phyloP scores from a whole-genome alignment of 306 rosid species.

The Vigna radiata region DNA sequence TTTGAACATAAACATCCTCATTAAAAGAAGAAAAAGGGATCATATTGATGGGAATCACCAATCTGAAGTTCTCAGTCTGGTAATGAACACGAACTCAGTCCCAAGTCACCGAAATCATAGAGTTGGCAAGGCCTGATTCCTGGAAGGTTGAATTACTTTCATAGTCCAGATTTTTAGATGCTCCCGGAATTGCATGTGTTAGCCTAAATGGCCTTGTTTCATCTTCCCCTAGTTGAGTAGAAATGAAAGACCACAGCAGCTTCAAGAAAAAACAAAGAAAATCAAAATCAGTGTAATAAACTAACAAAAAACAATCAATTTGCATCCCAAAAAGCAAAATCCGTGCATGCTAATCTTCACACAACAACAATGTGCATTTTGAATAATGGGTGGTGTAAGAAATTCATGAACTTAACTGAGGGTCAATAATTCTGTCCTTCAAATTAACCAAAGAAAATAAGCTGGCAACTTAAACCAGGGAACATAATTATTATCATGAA shows the following conservation, averaged over 20 bases:
- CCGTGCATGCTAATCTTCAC: background rate
- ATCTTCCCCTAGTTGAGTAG: slow-evolving; percentile 66
- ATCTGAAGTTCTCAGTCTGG: slow-evolving; percentile 39
- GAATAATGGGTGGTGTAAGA: background rate
- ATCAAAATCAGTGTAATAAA: slow-evolving; percentile 18
- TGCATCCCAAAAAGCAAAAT: slow-evolving; percentile 2
- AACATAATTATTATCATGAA: background rate
- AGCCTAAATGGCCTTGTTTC: slow-evolving; percentile 68
- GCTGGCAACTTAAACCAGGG: background rate
- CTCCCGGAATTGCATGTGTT: slow-evolving; percentile 93
- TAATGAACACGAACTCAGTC: slow-evolving; percentile 60
- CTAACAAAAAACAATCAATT: slow-evolving; percentile 17
- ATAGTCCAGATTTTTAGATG: slow-evolving; percentile 69
- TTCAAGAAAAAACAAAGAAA: slow-evolving; percentile 52
- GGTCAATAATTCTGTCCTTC: background rate
- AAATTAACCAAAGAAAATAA: slow-evolving; percentile 1
- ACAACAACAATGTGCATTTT: background rate
- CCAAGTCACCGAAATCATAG: slow-evolving; percentile 96
- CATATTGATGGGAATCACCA: slow-evolving; percentile 28
- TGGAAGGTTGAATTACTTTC: slow-evolving; percentile 63
- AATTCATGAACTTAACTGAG: background rate
- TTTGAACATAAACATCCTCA: slow-evolving; percentile 41
- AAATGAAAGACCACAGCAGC: slow-evolving; percentile 96
- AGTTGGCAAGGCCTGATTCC: slow-evolving; percentile 89
- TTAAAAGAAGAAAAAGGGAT: slow-evolving; percentile 36